These are phyloP conservation scores for Anacardium occidentale DNA, from an alignment of 345 rosid genomes.

Conservation along the genomic window DNA sequence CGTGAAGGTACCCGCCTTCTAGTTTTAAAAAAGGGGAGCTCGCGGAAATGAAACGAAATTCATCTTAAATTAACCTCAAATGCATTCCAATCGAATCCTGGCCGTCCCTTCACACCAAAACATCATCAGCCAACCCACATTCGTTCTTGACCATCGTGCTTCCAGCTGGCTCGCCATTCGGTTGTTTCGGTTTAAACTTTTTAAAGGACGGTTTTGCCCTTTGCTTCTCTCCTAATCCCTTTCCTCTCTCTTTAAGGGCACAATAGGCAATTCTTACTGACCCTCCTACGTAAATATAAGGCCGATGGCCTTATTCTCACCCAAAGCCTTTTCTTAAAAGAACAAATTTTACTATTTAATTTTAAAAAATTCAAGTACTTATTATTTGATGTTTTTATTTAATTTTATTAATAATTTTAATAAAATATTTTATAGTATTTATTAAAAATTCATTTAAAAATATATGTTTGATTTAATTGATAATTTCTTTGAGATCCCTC, in stretches of 20 bases:
- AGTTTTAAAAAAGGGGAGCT: conserved; percentile 32
- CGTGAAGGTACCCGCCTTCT: conserved; percentile 41
- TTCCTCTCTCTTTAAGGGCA: not conserved
- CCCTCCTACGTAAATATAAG: too few species aligned
- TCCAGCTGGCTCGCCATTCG: conserved; percentile 48
- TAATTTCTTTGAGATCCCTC: too few species aligned
- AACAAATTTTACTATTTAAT: too few species aligned
- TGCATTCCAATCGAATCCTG: conserved; percentile 25
- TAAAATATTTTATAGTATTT: too few species aligned
- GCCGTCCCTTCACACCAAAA: conserved; percentile 29
- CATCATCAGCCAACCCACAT: conserved; percentile 32
- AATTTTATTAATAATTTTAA: too few species aligned
- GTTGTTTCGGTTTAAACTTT: not conserved
- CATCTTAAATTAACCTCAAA: conserved; percentile 39
- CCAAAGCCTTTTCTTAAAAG: too few species aligned
- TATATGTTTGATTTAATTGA: too few species aligned
- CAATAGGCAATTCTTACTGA: not conserved
- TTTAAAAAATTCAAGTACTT: too few species aligned
- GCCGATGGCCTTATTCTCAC: too few species aligned
- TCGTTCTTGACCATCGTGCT: not conserved
- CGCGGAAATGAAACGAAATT: conserved; percentile 36
- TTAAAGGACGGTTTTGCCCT: conserved; percentile 28
- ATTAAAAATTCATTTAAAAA: too few species aligned
- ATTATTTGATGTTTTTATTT: too few species aligned
- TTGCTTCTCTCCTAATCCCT: not conserved